phyloP scores from a whole-genome alignment of 805 yeast genomes.

The Wickerhamomyces ciferrii region DNA sequence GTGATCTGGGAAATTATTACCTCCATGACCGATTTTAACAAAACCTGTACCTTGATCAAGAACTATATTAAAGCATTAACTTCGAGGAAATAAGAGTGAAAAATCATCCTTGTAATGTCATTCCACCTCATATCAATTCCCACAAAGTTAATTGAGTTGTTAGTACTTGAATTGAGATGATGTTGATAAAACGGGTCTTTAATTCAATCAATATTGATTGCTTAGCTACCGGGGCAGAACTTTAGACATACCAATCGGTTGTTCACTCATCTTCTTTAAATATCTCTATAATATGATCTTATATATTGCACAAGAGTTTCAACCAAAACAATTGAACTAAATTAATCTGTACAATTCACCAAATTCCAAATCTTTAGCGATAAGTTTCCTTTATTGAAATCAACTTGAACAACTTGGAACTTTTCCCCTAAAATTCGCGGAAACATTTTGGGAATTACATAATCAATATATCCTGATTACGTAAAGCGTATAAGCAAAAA shows the following conservation, averaged over 20 bases:
- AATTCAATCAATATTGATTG: not conserved
- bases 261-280: constrained; percentile 13
- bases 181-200: not conserved
- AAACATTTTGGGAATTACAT: no score
- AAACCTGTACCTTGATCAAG: constrained; percentile 99
- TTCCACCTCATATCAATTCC: not conserved
- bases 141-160: not conserved
- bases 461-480: not conserved
- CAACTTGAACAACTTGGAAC: not conserved
- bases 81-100: not conserved
- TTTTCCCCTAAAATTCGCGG: not conserved
- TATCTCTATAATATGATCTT: not conserved
- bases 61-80: constrained; percentile 34
- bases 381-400: not conserved
- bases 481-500: no score
- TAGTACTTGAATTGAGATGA: not conserved
- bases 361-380: not conserved
- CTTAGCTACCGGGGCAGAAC: not conserved
- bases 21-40: constrained; percentile 95
- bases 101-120: no score
- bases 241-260: constrained; percentile 13
- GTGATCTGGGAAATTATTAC: constrained; percentile 94
- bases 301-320: no score
- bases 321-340: not conserved
- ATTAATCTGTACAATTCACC: not conserved